These are phyloP conservation scores for Calonectria honghensis DNA, from an alignment of 2,329 filamentous ascomycete species.

Conservation along the genomic window DNA sequence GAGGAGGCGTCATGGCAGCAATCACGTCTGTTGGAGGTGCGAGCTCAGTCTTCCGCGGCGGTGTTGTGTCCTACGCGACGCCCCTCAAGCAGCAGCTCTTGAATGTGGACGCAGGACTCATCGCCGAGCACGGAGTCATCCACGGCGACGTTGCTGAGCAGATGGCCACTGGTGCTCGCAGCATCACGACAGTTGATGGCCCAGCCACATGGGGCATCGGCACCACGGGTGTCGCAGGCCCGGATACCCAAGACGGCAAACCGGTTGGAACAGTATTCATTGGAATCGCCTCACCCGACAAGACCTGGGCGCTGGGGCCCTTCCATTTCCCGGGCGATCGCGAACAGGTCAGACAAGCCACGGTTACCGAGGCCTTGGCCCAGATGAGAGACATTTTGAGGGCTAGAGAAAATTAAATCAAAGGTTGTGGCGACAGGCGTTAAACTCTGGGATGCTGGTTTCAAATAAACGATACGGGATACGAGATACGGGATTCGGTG, in stretches of 20 bases:
- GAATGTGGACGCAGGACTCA: conserved; percentile 42
- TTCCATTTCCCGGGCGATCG: conserved; percentile 45
- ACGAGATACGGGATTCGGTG: background rate
- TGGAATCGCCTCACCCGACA: conserved; percentile 35
- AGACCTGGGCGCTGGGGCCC: conserved; percentile 34
- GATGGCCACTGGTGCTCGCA: conserved; percentile 45
- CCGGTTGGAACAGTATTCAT: conserved; percentile 46
- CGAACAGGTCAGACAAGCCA: conserved; percentile 37
- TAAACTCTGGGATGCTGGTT: background rate
- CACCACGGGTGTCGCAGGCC: conserved; percentile 43
- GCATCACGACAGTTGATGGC: conserved; percentile 39
- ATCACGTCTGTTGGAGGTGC: conserved; percentile 57
- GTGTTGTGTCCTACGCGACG: conserved; percentile 59
- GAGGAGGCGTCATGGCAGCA: conserved; percentile 57
- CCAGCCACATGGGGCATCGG: conserved; percentile 49
- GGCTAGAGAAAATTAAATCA: background rate
- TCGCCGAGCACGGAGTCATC: conserved; percentile 41
- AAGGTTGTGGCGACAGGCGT: background rate
- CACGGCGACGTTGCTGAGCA: conserved; percentile 47
- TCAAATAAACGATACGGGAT: background rate
- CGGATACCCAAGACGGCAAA: conserved; percentile 43
- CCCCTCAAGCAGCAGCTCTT: conserved; percentile 56
- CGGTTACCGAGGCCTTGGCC: conserved; percentile 24
- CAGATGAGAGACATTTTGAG: conserved; percentile 38
- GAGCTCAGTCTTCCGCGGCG: conserved; percentile 58